Evolutionary conservation across 1,284 basidiomycete species (phyloP).

Genomic region (Apiotrichum siamense): DNA sequence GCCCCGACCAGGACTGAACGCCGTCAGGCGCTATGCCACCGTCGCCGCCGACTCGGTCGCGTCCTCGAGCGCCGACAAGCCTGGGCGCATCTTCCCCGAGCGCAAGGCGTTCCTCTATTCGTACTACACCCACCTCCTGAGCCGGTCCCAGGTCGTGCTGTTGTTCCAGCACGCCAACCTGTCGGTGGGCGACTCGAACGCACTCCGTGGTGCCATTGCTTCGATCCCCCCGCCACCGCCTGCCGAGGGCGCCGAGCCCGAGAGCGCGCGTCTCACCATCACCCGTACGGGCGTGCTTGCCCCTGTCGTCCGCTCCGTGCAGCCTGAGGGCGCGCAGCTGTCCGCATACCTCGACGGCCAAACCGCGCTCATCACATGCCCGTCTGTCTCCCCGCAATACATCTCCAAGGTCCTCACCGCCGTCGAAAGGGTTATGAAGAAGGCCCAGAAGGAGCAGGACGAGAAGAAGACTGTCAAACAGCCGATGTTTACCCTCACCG

Average conservation of each 20-base stretch:
- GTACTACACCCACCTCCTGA: slow-evolving; percentile 45
- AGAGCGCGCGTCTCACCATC: slow-evolving; percentile 33
- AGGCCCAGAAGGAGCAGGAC: slow-evolving; percentile 19
- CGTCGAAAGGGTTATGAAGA: slow-evolving; percentile 31
- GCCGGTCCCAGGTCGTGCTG: slow-evolving; percentile 40
- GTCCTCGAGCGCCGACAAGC: neutral
- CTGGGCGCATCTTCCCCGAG: slow-evolving; percentile 31
- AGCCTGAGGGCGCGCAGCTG: slow-evolving; percentile 16
- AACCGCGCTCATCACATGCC: slow-evolving; percentile 43
- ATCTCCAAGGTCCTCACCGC: slow-evolving; percentile 37
- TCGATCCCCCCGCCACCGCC: slow-evolving; percentile 27
- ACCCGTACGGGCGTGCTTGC: slow-evolving; percentile 44
- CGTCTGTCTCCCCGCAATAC: slow-evolving; percentile 44
- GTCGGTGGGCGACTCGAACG: slow-evolving; percentile 34
- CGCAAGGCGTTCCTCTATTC: slow-evolving; percentile 47
- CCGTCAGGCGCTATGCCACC: slow-evolving; percentile 14
- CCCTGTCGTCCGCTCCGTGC: slow-evolving; percentile 16
- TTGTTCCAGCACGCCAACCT: slow-evolving; percentile 48
- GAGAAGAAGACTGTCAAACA: slow-evolving; percentile 22
- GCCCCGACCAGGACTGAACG: slow-evolving; percentile 14
- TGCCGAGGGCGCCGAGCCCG: slow-evolving; percentile 6
- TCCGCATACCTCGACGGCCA: slow-evolving; percentile 9
- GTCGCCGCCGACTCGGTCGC: slow-evolving; percentile 9
- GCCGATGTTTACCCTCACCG: slow-evolving; percentile 41
- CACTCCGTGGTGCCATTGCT: slow-evolving; percentile 37